Base-by-base conservation (phyloP, 1,284 basidiomycete species). In the Takashimella koratensis region DNA sequence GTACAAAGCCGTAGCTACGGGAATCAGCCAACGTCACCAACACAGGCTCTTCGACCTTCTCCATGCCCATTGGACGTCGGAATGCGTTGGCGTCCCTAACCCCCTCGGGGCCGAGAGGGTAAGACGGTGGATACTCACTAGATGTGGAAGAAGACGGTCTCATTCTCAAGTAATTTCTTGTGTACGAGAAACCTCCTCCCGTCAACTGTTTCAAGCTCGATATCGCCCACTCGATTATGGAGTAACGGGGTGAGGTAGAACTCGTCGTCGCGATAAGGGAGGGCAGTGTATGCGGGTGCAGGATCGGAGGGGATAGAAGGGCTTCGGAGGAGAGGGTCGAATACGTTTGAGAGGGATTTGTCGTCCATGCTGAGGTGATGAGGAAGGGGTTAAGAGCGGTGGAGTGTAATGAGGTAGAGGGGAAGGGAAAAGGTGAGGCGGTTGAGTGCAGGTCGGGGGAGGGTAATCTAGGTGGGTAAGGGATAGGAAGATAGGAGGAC, bases 131-230 rank as follows among this genome's bases (percentile, higher is more conserved):
- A n/a, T n/a, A 63, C 68, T 62, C 52, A 71, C 70, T 71, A 71
- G 51, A 71, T 70, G 48, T 70, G 67, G 56, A 71, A 71, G 50
- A 70, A 71, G n/a, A 69, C 64, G 8, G 67, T 67, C 63, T 71
- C 70, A 5, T 36, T 27, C 54, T 71, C 68, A n/a, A 71, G 51
- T 1, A 71, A 21, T 44, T 60, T 66, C 25, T 53, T 53, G 50
- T 71, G 70, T 4, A 71, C 70, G 30, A 71, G 49, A 48, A 71
- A 70, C 36, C 64, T 44, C 44, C 64, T 64, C 25, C 66, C 68
- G 45, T 71, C 70, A 10, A 57, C 54, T n/a, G 68, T 65, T 48
- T 67, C 65, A 23, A 71, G 54, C 54, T 67, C 66, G 24, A 71
- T 52, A 39, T 70, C 65, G 8, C 70, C 70, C 16, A 64, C 24